Base-by-base conservation (phyloP, 768 basidiomycete genomes). In the Cystoderma amianthinum region DNA sequence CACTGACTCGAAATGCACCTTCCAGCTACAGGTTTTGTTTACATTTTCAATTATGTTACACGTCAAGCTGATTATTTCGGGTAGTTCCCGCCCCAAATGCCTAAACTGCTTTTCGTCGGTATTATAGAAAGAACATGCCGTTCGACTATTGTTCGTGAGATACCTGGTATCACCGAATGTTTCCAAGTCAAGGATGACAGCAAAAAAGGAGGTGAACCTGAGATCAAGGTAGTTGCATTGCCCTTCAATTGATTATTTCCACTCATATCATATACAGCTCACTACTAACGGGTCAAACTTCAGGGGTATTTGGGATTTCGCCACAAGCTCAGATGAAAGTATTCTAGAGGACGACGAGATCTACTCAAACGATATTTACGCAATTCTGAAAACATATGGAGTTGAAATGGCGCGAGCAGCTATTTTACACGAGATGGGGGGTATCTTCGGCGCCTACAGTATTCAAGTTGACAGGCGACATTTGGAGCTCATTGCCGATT, bases 401-500 rank as follows among this genome's bases (percentile, higher is more conserved):
- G 94, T 99, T 9, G 96, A 99, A 65, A 93, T 94, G 69, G 96
- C 94, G 19, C 81, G 96, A 17, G 78, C 83, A 10, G 80, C 87
- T 5, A 95, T 99, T 57, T 72, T 99, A 49, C 77, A 76, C 39
- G 96, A 99, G 63, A 86, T 99, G 65, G 76, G 84, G 37, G 81
- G 80, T 15, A 91, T 99, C 32, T 99, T 99, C 62, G 82, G 79
- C 4, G 91, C 84, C 2, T 99, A 99, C 69, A 94, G 83, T 55
- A 99, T 99, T 53, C 87, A 88, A 44, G 95, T 99, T 44, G 85
- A 98, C 62, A 76, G 77, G 48, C 80, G 96, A 36, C 96, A 99
- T 68, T 71, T 98, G 36, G 92, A 95, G 53, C 72, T 99, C 48
- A 96, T 99, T 59, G 96, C 96, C 11, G 96, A 99, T 61, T 99